Conservation (phyloP, 1,284 basidiomycete species). For the Puccinia triticina region DNA sequence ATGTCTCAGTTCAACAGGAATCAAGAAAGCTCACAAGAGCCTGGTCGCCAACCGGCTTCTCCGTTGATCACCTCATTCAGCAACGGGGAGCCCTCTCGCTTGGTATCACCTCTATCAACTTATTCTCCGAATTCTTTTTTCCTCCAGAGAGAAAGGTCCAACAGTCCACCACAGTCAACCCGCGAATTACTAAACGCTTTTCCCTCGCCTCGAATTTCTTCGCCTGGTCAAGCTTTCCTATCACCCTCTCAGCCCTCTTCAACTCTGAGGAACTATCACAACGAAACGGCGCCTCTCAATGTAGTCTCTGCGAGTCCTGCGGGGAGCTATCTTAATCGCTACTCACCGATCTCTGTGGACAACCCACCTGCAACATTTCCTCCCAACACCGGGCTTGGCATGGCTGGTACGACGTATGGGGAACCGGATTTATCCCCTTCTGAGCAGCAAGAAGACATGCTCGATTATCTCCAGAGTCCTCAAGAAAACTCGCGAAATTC, state of each 20-base stretch:
- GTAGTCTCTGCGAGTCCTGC: not conserved
- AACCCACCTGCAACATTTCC: not conserved
- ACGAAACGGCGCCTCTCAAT: slow-evolving; percentile 7
- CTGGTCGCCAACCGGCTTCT: not conserved
- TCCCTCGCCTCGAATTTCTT: slow-evolving; percentile 16
- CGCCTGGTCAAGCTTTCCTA: slow-evolving; percentile 17
- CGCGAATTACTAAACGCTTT: slow-evolving; percentile 13
- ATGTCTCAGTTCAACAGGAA: slow-evolving; percentile 12
- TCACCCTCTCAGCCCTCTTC: slow-evolving; percentile 26
- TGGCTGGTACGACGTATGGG: not conserved
- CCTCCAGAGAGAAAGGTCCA: slow-evolving; percentile 27
- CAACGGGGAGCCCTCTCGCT: slow-evolving; percentile 33
- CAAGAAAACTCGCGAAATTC: not conserved
- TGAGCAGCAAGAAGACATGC: slow-evolving; percentile 14
- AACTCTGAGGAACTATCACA: not conserved
- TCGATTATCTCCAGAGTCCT: not conserved
- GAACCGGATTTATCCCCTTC: not conserved
- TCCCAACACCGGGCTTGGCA: slow-evolving; percentile 8
- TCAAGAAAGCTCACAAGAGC: slow-evolving; percentile 23
- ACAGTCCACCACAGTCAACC: slow-evolving; percentile 29
- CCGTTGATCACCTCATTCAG: slow-evolving; percentile 29
- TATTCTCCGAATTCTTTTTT: slow-evolving; percentile 32
- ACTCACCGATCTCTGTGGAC: not conserved
- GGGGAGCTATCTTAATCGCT: slow-evolving; percentile 1
- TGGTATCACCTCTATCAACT: slow-evolving; percentile 31